A percentile compares a stretch with the other conserved stretches of the same genome.
Evolutionary conservation across 73 alveolate genomes (phyloP).

Genomic region (Paramecium bursaria): DNA sequence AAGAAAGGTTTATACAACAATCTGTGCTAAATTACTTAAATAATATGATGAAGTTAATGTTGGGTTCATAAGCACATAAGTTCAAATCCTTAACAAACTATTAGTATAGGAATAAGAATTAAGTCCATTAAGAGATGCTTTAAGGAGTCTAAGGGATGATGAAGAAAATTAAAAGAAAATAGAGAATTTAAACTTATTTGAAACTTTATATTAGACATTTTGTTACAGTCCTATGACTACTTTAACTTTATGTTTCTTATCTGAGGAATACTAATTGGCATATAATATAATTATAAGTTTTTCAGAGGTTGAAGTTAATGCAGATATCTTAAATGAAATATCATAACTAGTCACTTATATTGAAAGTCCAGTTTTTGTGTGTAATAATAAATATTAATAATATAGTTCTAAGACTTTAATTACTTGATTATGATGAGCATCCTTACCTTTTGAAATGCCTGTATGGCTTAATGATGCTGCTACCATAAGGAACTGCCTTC

Average conservation of each 20-base stretch:
- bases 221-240: constrained; percentile 65
- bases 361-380: constrained; percentile 66
- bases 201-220: constrained; percentile 20
- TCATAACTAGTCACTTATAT: constrained; percentile 40
- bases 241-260: constrained; percentile 58
- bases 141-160: constrained; percentile 47
- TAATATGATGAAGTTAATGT: constrained; percentile 48
- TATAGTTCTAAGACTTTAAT: constrained; percentile 57
- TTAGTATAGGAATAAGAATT: constrained; percentile 49
- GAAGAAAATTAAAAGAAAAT: constrained; percentile 22
- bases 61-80: constrained; percentile 5
- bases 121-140: constrained; percentile 44
- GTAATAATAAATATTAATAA: constrained; percentile 9
- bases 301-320: constrained; percentile 65
- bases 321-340: constrained; percentile 52
- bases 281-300: constrained; percentile 68
- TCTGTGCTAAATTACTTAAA: constrained; percentile 62
- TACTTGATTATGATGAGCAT: constrained; percentile 59
- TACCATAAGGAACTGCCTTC: constrained; percentile 67
- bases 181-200: background rate
- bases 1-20: constrained; percentile 52
- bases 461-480: constrained; percentile 67
- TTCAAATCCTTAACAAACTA: constrained; percentile 12
- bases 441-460: constrained; percentile 66
- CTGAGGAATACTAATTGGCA: constrained; percentile 68